Base-by-base conservation (phyloP, 805 yeast species). In the Clavispora asparagi region DNA sequence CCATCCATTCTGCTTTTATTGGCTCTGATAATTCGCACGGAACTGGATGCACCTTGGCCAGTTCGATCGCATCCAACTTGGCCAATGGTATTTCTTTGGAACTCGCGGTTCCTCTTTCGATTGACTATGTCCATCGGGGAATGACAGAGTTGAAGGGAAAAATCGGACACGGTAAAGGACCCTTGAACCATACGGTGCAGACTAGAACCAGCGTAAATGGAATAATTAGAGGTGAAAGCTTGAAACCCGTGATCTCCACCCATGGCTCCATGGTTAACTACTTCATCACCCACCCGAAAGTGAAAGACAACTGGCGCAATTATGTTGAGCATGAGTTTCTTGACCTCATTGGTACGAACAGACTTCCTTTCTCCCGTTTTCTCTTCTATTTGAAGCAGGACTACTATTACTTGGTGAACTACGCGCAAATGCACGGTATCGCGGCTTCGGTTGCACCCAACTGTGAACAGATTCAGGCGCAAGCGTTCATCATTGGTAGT, bases 41-140 rank as follows among this genome's bases (percentile, higher is more conserved):
- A 11, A 87, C 96, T 4, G 97, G 97, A 1, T 90, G 97, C 64
- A 86, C 96, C 0, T 70, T 90, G 42, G 81, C 95, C 0, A 82
- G 95, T 0, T 76, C 95, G 0, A 83, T 90, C 51, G 83, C 94
- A 0, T 81, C 94, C 2, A 80, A 85, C 54, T 54, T 88, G 25
- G 91, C 95, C 3, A 71, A 71, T 31, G 83, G 83, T 0, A 52
- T 59, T 31, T 30, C 68, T 0, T 56, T 87, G 8, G 51, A 55
- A 3, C 71, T 70, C 2, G 70, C 95, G 0, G 76, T 86, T 7
- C 71, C 71, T 8, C 65, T 73, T 17, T 79, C 85, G 0, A 76
- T 87, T 41, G 76, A 76, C 51, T 90, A 79, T 58, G 82, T 88
- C 12, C 89, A 82, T 53, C 70, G 71, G 45, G 91, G 86, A 1